These are phyloP conservation scores for Aspergillus mulundensis DNA, from an alignment of 495 filamentous ascomycete genomes.

Conservation along the genomic window DNA sequence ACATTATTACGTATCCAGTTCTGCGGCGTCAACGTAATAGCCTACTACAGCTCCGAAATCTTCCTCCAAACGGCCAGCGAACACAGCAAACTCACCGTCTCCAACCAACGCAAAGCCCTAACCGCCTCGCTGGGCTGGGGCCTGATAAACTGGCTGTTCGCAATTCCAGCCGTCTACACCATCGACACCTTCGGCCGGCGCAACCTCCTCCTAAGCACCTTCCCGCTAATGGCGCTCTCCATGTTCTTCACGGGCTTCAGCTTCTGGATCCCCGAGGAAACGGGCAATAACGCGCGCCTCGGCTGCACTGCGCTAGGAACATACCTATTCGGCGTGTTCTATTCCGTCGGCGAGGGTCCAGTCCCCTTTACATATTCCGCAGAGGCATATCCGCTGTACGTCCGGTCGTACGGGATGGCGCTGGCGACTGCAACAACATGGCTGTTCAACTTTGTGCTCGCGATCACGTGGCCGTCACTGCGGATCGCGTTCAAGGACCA, in stretches of 20 bases:
- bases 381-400: conserved; percentile 70
- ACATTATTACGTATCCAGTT: conserved; percentile 12
- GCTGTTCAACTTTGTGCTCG: conserved; percentile 61
- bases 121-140: conserved; percentile 70
- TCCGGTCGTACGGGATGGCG: conserved; percentile 65
- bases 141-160: conserved; percentile 75
- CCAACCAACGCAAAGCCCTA: conserved; percentile 50
- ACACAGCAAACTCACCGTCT: conserved; percentile 30
- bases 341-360: conserved; percentile 76
- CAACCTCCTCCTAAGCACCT: conserved; percentile 71
- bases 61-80: conserved; percentile 39
- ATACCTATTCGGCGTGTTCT: conserved; percentile 71
- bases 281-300: conserved; percentile 40
- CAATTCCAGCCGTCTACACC: conserved; percentile 72
- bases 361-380: conserved; percentile 84
- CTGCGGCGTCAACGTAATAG: conserved; percentile 55
- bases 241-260: conserved; percentile 77
- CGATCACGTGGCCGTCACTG: conserved; percentile 62
- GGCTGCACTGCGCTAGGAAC: conserved; percentile 65
- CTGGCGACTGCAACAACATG: conserved; percentile 43
- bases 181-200: conserved; percentile 83
- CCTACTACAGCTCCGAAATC: conserved; percentile 52
- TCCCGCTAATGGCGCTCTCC: conserved; percentile 69
- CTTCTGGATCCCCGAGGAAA: conserved; percentile 62
- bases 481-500: conserved; percentile 48